Evolutionary conservation across 2,329 filamentous ascomycete species (phyloP).

Genomic region (Penicillium sp.): DNA sequence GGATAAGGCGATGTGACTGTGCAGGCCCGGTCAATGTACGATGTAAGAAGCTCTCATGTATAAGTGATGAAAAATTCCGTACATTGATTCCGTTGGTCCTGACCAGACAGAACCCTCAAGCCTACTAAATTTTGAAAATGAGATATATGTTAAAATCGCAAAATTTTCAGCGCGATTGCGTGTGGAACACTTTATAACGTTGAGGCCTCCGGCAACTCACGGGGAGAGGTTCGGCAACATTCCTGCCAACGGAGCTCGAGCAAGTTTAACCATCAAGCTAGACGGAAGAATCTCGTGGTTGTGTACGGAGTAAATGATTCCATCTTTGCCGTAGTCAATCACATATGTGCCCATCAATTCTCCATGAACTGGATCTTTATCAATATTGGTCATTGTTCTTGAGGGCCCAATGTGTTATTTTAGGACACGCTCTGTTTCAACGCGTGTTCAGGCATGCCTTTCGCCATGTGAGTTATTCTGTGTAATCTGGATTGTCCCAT

Average conservation of each 20-base stretch:
- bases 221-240: background rate
- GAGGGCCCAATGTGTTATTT: background rate
- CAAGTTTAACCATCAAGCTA: background rate
- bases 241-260: constrained; percentile 1
- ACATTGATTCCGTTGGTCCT: too few species aligned
- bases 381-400: background rate
- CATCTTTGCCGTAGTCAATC: background rate
- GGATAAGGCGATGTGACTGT: background rate
- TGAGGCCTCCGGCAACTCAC: background rate
- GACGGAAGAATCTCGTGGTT: background rate
- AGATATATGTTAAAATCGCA: too few species aligned
- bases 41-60: background rate
- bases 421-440: background rate
- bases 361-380: background rate
- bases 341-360: background rate
- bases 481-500: background rate
- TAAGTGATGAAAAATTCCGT: too few species aligned
- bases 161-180: background rate
- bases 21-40: background rate
- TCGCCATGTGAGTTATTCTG: background rate
- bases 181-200: background rate
- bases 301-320: background rate
- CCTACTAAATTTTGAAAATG: too few species aligned
- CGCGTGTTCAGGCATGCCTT: background rate
- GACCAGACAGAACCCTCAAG: too few species aligned